A percentile compares a stretch with the other conserved stretches of the same genome.
These are phyloP conservation scores for Veloboletus limbatus DNA, from an alignment of 1,284 basidiomycete genomes.

Conservation along the genomic window DNA sequence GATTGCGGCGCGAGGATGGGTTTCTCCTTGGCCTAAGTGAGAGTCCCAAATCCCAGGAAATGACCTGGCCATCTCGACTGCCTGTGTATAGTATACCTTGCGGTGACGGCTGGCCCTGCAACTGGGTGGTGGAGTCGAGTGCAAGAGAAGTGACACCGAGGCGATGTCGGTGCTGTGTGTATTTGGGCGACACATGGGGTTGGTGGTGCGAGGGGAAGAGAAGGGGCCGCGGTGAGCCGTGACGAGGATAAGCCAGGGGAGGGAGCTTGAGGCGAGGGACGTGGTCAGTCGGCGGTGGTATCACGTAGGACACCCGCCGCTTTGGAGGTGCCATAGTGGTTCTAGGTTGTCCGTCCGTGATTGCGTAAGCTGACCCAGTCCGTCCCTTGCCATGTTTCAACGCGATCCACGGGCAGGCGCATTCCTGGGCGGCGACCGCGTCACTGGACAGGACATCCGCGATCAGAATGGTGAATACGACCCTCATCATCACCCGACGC, in stretches of 20 bases:
- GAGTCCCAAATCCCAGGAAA: slow-evolving; percentile 87
- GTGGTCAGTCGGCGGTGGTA: slow-evolving; percentile 66
- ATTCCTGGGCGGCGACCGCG: slow-evolving; percentile 91
- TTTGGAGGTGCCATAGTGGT: slow-evolving; percentile 37
- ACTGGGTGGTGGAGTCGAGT: slow-evolving; percentile 78
- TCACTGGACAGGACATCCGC: slow-evolving; percentile 93
- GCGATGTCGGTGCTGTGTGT: slow-evolving; percentile 75
- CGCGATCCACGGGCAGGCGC: slow-evolving; percentile 83
- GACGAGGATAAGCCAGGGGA: slow-evolving; percentile 52
- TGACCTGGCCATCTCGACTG: slow-evolving; percentile 88
- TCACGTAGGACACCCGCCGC: slow-evolving; percentile 81
- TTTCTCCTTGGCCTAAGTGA: slow-evolving; percentile 48
- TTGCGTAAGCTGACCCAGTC: slow-evolving; percentile 31
- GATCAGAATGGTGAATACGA: slow-evolving; percentile 84
- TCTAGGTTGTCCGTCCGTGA: neutral
- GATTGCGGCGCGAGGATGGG: slow-evolving; percentile 25
- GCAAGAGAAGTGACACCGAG: slow-evolving; percentile 85
- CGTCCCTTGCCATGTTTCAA: slow-evolving; percentile 61
- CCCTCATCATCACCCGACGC: slow-evolving; percentile 21
- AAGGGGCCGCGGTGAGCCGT: slow-evolving; percentile 66
- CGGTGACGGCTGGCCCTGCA: slow-evolving; percentile 60
- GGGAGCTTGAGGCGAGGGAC: slow-evolving; percentile 74
- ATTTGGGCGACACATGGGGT: slow-evolving; percentile 11
- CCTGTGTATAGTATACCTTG: slow-evolving; percentile 93
- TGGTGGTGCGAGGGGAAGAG: slow-evolving; percentile 46